Conservation (phyloP, 768 basidiomycete species). For the Dacryopinax spathularia region DNA sequence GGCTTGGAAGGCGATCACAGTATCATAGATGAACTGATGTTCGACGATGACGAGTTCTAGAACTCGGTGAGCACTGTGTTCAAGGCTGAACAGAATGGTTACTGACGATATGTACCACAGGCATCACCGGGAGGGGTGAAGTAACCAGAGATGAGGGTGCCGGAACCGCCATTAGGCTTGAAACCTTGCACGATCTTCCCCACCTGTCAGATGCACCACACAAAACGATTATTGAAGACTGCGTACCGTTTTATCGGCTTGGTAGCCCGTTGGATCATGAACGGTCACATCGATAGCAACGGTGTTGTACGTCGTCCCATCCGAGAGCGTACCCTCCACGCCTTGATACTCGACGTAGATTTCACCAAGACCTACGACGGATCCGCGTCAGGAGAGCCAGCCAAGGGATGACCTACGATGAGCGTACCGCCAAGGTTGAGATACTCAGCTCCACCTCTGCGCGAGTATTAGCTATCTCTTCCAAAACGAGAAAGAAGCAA, state of each 20-base stretch:
- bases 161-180: not conserved
- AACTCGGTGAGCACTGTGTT: not conserved
- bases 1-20: not conserved
- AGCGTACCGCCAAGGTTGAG: not conserved
- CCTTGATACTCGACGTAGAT: constrained; percentile 1
- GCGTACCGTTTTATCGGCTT: not conserved
- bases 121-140: not conserved
- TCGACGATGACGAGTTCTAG: not conserved
- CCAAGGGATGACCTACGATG: not conserved
- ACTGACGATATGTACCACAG: not conserved
- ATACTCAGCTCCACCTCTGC: too few relatives aligned
- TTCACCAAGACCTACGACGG: not conserved
- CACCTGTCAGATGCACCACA: not conserved
- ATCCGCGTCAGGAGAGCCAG: not conserved
- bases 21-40: not conserved
- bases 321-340: not conserved
- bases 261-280: not conserved
- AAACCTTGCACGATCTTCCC: not conserved
- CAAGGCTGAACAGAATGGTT: not conserved
- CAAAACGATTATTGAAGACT: not conserved
- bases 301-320: not conserved
- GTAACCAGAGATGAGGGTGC: not conserved
- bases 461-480: too few relatives aligned
- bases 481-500: too few relatives aligned
- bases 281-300: not conserved